Evolutionary conservation across 768 basidiomycete genomes (phyloP), one percentile per base, ranked within the genome.

Genomic region (Kwoniella sp.): DNA sequence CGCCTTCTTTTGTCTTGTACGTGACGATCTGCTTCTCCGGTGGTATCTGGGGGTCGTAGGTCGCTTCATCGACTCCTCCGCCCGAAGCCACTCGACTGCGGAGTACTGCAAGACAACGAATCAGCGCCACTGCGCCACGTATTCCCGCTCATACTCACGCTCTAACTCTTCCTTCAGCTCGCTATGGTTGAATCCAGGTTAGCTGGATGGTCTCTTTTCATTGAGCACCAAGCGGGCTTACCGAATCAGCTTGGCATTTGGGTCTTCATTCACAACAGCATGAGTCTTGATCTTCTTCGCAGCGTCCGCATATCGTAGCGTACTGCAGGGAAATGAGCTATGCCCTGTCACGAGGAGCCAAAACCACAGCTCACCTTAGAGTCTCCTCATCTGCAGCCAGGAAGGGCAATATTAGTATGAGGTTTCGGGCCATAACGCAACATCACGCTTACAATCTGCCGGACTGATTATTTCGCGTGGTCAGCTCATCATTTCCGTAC

Each of bases 281-380:
- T 97, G 95, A 82, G 97, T 99, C 88, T 94, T 97, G 82, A 99
- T 99, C 88, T 95, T 95, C 88, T 99, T 99, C 33, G 95, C 94
- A 63, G 83, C 92, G 84, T 96, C 93, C 71, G 96, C 96, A 81
- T 99, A 98, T 5, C 96, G 90, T 63, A 99, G 83, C 1, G 95
- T 98, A 81, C 92, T 73, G 33, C 56, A 52, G 6, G 13, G 30
- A 12, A 21, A 40, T 56, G 21, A 62, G 60, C 40, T 9, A 19
- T 3, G 25, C 22, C n/a, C n/a, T 50, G 24, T 25, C 33, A 24
- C 19, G 22, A 29, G 7, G 52, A 6, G 29, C 19, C 22, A 36
- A 33, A 19, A 8, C 10, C 10, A 37, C n/a, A 22, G 48, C 64
- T 59, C 52, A 69, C 63, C 66, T 92, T 65, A 98, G 83, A 17